Evolutionary conservation across 768 basidiomycete species (phyloP).

Genomic region (Bullera alba): DNA sequence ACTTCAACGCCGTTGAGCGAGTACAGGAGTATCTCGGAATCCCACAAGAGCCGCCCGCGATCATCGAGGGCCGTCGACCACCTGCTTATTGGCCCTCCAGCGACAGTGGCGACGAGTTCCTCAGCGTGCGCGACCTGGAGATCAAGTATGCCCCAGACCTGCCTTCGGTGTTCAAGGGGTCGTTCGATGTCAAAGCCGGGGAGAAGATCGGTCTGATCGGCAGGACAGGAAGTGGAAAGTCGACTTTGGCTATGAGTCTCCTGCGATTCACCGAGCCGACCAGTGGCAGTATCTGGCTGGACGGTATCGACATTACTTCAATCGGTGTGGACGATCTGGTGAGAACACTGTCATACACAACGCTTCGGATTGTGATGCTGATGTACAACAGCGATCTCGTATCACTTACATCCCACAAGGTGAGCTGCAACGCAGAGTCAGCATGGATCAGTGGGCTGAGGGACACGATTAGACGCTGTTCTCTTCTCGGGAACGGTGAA

Average conservation of each 20-base stretch:
- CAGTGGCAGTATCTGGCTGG: slow-evolving; percentile 68
- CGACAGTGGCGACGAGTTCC: slow-evolving; percentile 54
- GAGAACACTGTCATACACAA: slow-evolving; percentile 50
- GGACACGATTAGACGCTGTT: slow-evolving; percentile 3
- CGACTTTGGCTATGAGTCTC: slow-evolving; percentile 74
- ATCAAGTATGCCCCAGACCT: slow-evolving; percentile 79
- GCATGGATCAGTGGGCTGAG: neutral
- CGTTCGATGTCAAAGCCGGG: slow-evolving; percentile 62
- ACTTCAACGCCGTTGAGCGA: slow-evolving; percentile 69
- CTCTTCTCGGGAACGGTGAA: slow-evolving; percentile 68
- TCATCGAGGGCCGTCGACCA: slow-evolving; percentile 65
- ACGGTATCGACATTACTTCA: slow-evolving; percentile 77
- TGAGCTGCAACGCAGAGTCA: slow-evolving; percentile 4
- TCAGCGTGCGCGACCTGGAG: slow-evolving; percentile 66
- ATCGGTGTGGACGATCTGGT: slow-evolving; percentile 74
- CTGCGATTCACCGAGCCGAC: slow-evolving; percentile 76
- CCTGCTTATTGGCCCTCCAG: slow-evolving; percentile 92
- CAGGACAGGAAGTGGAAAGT: slow-evolving; percentile 55
- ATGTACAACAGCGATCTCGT: slow-evolving; percentile 21
- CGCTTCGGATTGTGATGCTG: slow-evolving; percentile 3
- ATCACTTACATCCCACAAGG: slow-evolving; percentile 50
- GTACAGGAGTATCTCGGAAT: slow-evolving; percentile 84
- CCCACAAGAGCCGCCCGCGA: slow-evolving; percentile 73
- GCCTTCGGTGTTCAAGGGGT: slow-evolving; percentile 68
- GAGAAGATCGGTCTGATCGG: slow-evolving; percentile 76